These are phyloP conservation scores for Scytalidium sp. DNA, from an alignment of 2,329 filamentous ascomycete species.

Conservation along the genomic window DNA sequence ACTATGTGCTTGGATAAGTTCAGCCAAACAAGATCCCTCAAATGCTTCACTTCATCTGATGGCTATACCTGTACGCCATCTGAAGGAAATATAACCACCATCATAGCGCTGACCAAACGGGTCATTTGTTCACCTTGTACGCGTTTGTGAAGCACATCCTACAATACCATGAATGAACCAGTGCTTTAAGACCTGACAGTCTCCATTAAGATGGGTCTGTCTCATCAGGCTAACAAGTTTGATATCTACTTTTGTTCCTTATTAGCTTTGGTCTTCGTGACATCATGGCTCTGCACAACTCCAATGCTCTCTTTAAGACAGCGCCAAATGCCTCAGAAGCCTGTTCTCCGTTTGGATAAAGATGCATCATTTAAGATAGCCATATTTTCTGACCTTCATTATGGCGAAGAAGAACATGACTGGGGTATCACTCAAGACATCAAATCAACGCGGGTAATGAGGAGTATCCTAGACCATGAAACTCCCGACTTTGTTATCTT, in stretches of 20 bases:
- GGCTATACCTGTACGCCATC: too few species aligned
- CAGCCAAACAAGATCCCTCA: too few species aligned
- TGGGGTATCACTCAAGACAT: constrained; percentile 53
- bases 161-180: too few species aligned
- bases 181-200: too few species aligned
- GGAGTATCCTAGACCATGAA: constrained; percentile 54
- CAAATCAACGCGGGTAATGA: constrained; percentile 55
- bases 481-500: constrained; percentile 55
- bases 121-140: too few species aligned
- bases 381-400: constrained; percentile 69
- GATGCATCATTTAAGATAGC: constrained; percentile 26
- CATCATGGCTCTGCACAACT: not conserved
- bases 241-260: not conserved
- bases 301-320: not conserved
- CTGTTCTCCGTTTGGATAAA: constrained; percentile 9
- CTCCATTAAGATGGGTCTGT: not conserved
- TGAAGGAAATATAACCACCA: too few species aligned
- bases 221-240: not conserved
- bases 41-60: too few species aligned
- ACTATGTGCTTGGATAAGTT: too few species aligned
- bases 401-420: constrained; percentile 50
- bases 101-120: too few species aligned
- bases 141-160: too few species aligned
- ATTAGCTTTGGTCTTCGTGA: not conserved
- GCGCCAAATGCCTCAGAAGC: not conserved